A percentile compares a stretch with the other conserved stretches of the same genome.
These are phyloP conservation scores for Gaeumannomyces tritici DNA, from an alignment of 2,329 filamentous ascomycete genomes.

Conservation along the genomic window DNA sequence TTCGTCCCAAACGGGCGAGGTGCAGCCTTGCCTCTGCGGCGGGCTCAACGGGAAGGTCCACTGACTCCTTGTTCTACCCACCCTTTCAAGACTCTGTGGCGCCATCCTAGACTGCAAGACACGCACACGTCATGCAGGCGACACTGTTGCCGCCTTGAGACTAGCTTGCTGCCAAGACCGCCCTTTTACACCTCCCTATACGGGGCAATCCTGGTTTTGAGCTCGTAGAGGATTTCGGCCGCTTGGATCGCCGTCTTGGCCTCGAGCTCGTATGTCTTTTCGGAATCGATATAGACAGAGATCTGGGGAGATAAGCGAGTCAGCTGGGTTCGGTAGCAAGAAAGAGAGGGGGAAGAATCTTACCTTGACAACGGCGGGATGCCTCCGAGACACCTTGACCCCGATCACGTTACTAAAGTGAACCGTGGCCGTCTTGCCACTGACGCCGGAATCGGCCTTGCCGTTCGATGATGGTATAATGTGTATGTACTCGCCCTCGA, in stretches of 20 bases:
- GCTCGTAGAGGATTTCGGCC: slow-evolving; percentile 67
- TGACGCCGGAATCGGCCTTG: slow-evolving; percentile 53
- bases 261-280: slow-evolving; percentile 82
- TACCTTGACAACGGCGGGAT: slow-evolving; percentile 73
- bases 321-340: not conserved
- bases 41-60: not conserved
- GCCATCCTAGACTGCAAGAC: not conserved
- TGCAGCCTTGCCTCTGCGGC: not conserved
- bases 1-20: not conserved
- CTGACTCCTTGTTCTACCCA: not conserved
- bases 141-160: not conserved
- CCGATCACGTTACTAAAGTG: slow-evolving; percentile 77
- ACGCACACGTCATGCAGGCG: not conserved
- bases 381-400: slow-evolving; percentile 70
- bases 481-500: slow-evolving; percentile 80
- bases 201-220: slow-evolving; percentile 65
- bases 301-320: slow-evolving; percentile 31
- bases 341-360: not conserved
- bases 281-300: slow-evolving; percentile 64
- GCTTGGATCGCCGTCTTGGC: slow-evolving; percentile 64
- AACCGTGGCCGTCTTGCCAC: slow-evolving; percentile 67
- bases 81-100: not conserved
- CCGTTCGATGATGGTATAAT: slow-evolving; percentile 65
- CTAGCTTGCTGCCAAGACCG: not conserved
- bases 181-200: slow-evolving; percentile 39